Base-by-base conservation (phyloP, 495 filamentous ascomycete species). In the Niebla homalea region DNA sequence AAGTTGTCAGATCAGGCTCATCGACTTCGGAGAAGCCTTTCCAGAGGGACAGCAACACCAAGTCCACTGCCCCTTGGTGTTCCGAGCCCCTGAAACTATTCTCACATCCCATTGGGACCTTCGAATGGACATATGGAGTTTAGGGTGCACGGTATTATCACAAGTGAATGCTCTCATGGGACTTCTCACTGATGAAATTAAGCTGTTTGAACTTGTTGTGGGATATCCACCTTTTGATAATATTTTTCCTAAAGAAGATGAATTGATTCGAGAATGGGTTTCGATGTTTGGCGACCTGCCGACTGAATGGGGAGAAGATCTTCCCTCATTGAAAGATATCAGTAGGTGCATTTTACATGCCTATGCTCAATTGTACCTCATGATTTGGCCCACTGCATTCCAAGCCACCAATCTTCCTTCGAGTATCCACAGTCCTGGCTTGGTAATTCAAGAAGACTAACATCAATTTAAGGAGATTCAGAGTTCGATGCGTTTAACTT, bases 211-310 rank as follows among this genome's bases (percentile, higher is more conserved):
- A 22, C 43, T 56, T 35, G 35, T 56, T 26, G 43, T 56, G 12
- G 53, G 53, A 43, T 52, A 56, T 26, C 49, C 53, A 22, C 53
- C 53, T 23, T 56, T 56, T 43, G 49, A 52, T 36, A 56, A 56
- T 23, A 25, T 56, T 5, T 43, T 51, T 36, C 49, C 43, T 16
- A 42, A 51, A 2, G 51, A 48, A 48, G 53, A 56, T 52, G 42
- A 48, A n/a, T 19, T 51, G 11, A 22, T 51, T 12, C 37, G 40
- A 7, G 18, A 51, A 15, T 55, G 52, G 52, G 42, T 56, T 39
- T 47, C 53, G 18, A 56, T 46, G 49, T 43, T 56, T 36, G 53
- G 36, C 23, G 36, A 51, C 48, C 18, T 56, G 37, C 53, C 53
- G 15, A 37, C 47, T 29, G 48, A 52, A 40, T 51, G 53, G 53